Percentiles rank a stretch among this genome's conserved stretches.
Conservation (phyloP, 163 green algal species). For the Smithsoniella earleae region DNA sequence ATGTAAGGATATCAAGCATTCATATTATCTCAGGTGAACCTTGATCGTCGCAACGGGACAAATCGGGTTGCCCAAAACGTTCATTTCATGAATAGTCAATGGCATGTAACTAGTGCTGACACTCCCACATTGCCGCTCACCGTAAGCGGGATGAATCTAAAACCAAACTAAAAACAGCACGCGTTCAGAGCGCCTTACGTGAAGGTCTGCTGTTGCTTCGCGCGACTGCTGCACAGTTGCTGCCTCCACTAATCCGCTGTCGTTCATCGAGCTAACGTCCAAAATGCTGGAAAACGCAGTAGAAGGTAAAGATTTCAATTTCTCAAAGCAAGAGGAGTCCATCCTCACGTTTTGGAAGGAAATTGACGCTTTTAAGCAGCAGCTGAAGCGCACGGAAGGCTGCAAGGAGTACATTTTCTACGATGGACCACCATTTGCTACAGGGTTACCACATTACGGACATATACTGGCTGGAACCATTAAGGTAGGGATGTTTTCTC, state of each 20-base stretch:
- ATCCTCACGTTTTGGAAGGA: constrained; percentile 73
- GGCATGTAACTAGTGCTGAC: not conserved
- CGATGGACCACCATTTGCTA: constrained; percentile 94
- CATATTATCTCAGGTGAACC: too few relatives aligned
- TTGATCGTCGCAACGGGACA: too few relatives aligned
- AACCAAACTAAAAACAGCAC: not conserved
- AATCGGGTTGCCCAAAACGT: too few relatives aligned
- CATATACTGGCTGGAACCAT: constrained; percentile 96
- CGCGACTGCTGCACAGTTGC: not conserved
- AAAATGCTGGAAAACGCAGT: constrained; percentile 56
- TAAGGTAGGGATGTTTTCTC: constrained; percentile 75
- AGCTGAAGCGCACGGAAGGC: constrained; percentile 73
- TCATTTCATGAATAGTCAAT: too few relatives aligned
- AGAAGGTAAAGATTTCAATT: constrained; percentile 67
- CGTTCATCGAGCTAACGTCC: not conserved
- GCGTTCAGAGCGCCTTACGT: not conserved
- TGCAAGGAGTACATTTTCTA: constrained; percentile 91
- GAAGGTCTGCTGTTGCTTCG: not conserved
- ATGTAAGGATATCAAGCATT: too few relatives aligned
- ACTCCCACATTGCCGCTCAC: not conserved
- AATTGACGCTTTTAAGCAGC: constrained; percentile 81
- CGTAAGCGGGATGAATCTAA: too few relatives aligned
- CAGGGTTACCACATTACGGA: constrained; percentile 94
- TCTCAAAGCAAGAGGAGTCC: constrained; percentile 73
- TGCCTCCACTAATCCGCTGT: not conserved